A percentile compares a stretch with the other conserved stretches of the same genome.
phyloP scores from a whole-genome alignment of 2,329 filamentous ascomycete species.

The Fusarium tricinctum region DNA sequence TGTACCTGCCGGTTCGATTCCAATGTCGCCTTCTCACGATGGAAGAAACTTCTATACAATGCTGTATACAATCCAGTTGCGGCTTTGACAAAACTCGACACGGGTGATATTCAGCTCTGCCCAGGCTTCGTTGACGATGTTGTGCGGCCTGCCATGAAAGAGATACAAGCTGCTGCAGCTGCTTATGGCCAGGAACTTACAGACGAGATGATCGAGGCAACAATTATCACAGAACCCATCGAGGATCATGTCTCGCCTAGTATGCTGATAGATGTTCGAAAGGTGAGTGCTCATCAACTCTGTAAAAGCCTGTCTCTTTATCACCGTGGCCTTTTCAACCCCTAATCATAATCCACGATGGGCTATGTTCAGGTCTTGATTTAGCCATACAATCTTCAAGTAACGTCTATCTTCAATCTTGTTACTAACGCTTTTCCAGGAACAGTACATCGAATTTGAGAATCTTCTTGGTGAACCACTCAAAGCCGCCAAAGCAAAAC shows the following conservation, averaged over 20 bases:
- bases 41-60: conserved; percentile 48
- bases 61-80: conserved; percentile 45
- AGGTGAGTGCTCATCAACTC: conserved; percentile 21
- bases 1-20: conserved; percentile 40
- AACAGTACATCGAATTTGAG: conserved; percentile 47
- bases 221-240: conserved; percentile 44
- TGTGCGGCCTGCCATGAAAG: conserved; percentile 45
- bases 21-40: conserved; percentile 45
- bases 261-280: conserved; percentile 45
- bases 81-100: conserved; percentile 41
- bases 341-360: not conserved
- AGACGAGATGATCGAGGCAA: conserved; percentile 42
- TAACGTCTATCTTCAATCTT: not conserved
- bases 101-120: conserved; percentile 46
- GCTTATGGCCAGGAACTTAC: conserved; percentile 44
- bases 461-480: conserved; percentile 48
- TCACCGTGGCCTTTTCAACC: not conserved
- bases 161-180: conserved; percentile 41
- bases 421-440: conserved; percentile 31
- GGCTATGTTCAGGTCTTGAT: not conserved
- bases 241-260: conserved; percentile 45
- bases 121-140: conserved; percentile 43
- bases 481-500: conserved; percentile 37
- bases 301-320: not conserved
- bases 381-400: not conserved